Conservation (phyloP, 2,329 filamentous ascomycete genomes). For the Colletotrichum lini region DNA sequence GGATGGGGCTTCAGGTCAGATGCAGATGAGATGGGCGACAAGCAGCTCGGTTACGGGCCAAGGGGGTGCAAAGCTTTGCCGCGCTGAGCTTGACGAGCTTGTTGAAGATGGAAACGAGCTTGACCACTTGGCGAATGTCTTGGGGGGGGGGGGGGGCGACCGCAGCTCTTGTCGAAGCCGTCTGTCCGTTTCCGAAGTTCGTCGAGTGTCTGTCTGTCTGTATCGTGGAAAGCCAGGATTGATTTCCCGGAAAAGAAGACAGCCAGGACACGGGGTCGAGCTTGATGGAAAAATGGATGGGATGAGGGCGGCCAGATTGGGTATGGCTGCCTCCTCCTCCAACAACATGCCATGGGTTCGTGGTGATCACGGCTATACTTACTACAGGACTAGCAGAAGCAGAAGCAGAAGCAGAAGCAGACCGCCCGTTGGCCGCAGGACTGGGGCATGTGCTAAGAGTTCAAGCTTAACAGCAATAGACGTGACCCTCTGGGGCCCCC, state of each 20-base stretch:
- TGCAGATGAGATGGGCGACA: conserved; percentile 1
- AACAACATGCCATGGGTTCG: background rate
- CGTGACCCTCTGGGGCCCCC: conserved; percentile 22
- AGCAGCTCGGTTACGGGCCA: background rate
- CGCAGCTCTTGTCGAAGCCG: background rate
- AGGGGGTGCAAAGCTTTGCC: background rate
- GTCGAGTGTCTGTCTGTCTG: background rate
- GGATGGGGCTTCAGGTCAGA: background rate
- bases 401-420: conserved; percentile 1
- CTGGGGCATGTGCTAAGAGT: conserved; percentile 1
- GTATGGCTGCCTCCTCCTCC: background rate
- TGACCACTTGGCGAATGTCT: background rate
- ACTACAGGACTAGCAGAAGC: too few relatives aligned
- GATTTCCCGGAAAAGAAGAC: too few relatives aligned
- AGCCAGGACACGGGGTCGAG: background rate
- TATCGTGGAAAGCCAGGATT: background rate
- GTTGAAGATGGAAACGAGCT: background rate
- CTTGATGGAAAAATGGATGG: background rate
- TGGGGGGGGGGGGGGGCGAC: too few relatives aligned
- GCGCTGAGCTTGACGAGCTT: background rate
- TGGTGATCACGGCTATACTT: background rate
- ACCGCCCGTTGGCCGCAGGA: conserved; percentile 11
- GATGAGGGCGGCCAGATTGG: background rate
- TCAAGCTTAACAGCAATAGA: conserved; percentile 31
- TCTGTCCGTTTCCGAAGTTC: too few relatives aligned